A percentile compares a stretch with the other conserved stretches of the same genome.
Evolutionary conservation across 2,329 filamentous ascomycete genomes (phyloP).

Genomic region (Tolypocladium amazonense): DNA sequence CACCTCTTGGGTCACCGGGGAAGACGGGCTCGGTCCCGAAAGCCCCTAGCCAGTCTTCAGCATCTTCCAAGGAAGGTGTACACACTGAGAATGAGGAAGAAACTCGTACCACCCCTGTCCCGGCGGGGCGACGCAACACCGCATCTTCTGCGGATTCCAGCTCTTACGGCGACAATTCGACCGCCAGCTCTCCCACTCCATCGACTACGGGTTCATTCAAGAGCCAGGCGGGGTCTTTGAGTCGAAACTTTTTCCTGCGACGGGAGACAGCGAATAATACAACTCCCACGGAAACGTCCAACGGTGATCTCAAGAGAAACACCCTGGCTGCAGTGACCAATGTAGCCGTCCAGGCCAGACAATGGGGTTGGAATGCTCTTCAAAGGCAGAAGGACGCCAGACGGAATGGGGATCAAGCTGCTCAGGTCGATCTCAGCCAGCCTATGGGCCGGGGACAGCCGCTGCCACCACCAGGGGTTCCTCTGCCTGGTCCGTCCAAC

Average conservation of each 20-base stretch:
- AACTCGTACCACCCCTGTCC: slow-evolving; percentile 14
- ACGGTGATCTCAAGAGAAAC: slow-evolving; percentile 31
- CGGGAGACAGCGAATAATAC: slow-evolving; percentile 26
- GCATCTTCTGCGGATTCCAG: slow-evolving; percentile 24
- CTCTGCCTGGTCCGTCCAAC: slow-evolving; percentile 57
- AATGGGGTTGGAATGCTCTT: slow-evolving; percentile 49
- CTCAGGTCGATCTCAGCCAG: slow-evolving; percentile 39
- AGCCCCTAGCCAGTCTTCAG: slow-evolving; percentile 36
- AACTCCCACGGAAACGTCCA: slow-evolving; percentile 23
- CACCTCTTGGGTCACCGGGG: slow-evolving; percentile 23
- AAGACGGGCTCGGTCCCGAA: slow-evolving; percentile 27
- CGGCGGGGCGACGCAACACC: slow-evolving; percentile 23
- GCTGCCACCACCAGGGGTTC: slow-evolving; percentile 69
- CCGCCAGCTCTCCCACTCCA: slow-evolving; percentile 16
- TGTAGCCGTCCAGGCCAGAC: slow-evolving; percentile 43
- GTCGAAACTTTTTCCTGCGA: slow-evolving; percentile 28
- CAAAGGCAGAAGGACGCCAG: slow-evolving; percentile 37
- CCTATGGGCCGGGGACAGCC: slow-evolving; percentile 79
- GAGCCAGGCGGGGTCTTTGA: slow-evolving; percentile 27
- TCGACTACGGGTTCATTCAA: slow-evolving; percentile 26
- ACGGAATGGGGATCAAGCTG: slow-evolving; percentile 18
- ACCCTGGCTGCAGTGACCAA: slow-evolving; percentile 45
- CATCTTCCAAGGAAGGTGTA: slow-evolving; percentile 33
- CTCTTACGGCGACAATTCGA: slow-evolving; percentile 11
- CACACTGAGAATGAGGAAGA: slow-evolving; percentile 26